Evolutionary conservation across 805 yeast species (phyloP), one percentile per base, ranked within the genome.

Genomic region (Isabelozyma heimii): DNA sequence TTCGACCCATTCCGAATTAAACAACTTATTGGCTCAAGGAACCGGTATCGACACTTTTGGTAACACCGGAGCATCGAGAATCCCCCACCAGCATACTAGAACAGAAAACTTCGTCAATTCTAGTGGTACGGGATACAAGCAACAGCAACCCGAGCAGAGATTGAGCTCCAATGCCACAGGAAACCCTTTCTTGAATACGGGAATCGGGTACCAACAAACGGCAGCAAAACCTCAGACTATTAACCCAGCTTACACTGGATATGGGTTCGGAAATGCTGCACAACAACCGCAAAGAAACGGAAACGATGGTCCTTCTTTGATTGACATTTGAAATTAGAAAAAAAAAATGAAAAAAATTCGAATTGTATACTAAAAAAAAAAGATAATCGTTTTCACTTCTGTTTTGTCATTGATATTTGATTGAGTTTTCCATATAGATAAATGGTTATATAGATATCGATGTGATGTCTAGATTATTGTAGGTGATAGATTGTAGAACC

Each of bases 1-100:
- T 44, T 59, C 68, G 69, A 81, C 76, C 74, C 90, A 52, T 48
- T 53, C 69, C 12, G 91, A 88, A 51, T 79, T 92, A 61, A 91
- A 91, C 70, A 79, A 80, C 47, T 75, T 91, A 47, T 73, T 92
- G 54, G 89, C 94, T 10, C 81, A 83, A 41, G 97, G 97, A 27
- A 89, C 96, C 0, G 97, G 97, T 30, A 75, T 90, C 49, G 99
- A 91, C 70, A 91, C 97, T 0, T 94, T 89, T 66, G 96, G 96
- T 64, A 90, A 89, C 67, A 83, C 87, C 14, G 96, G 96, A 47
- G 85, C 82, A 16, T 66, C 83, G 7, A 84, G 97, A 71, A 81
- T 92, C 47, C 97, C 98, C 3, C 95, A 96, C 42, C 97, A 92
- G 62, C 92, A 88, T 65, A 92, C 97, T 1, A 82, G 80, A 55